Evolutionary conservation across 2,329 filamentous ascomycete genomes (phyloP), one percentile per base, ranked within the genome.

Genomic region (Albifimbria verrucaria): DNA sequence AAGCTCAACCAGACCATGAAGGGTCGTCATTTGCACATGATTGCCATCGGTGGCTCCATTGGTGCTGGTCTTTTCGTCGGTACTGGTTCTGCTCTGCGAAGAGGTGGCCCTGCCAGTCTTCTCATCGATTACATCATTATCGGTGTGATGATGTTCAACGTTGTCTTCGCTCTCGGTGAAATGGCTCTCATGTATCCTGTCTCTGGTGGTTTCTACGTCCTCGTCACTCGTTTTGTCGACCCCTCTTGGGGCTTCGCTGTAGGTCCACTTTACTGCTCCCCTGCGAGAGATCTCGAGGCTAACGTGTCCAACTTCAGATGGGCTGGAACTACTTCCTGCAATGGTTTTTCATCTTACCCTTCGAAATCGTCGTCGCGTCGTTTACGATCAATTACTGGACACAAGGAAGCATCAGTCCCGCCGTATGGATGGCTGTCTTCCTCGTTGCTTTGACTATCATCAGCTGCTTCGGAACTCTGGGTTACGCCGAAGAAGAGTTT

Each of bases 1-100:
- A 66, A 76, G 60, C 66, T 78, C 46, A 72, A 77, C 57, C 70
- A 72, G 48, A 66, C 70, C 60, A 80, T 85, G 73, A 79, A 80
- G 72, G 71, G 73, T 49, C 78, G 81, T 57, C 81, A 85, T 67
- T 68, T 85, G 59, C 78, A 85, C 69, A 83, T 84, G 81, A 84
- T 84, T 67, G 79, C 80, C 62, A 82, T 84, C 52, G 80, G 80
- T 63, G 81, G 81, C 54, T 82, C 80, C 26, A 85, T 85, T 52
- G 81, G 81, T 66, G 81, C 81, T 65, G 81, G 81, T 71, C 82
- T 85, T 72, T 85, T 84, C 66, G 81, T 84, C 63, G 80, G 81
- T 60, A 82, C 80, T 32, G 81, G 81, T 59, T 64, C 69, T 59
- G 81, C 81, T 46, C 68, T 84, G n/a, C 63, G 63, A 56, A 75